Evolutionary conservation across 345 rosid species (phyloP).

Genomic region (Balakata baccata): DNA sequence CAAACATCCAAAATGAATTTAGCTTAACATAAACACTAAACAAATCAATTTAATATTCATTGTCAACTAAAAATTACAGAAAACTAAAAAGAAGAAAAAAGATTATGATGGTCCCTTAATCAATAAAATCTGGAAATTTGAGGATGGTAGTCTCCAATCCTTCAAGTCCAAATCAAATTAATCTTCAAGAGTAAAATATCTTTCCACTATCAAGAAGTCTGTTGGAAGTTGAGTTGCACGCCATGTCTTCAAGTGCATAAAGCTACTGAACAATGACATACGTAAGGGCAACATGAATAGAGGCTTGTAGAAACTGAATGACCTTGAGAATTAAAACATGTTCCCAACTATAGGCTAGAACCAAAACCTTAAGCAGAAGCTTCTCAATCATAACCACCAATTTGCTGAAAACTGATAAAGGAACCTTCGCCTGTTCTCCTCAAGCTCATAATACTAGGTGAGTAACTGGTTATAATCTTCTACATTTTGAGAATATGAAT

Average conservation of each 20-base stretch:
- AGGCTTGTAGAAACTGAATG: conserved; percentile 22
- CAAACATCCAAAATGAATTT: no score
- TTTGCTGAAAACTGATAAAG: conserved; percentile 45
- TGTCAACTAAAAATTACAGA: no score
- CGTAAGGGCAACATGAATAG: conserved; percentile 45
- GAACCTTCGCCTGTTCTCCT: conserved; percentile 51
- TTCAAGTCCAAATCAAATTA: no score
- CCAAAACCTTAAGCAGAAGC: conserved; percentile 36
- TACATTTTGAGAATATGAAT: conserved; percentile 24
- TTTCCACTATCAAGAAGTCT: no score
- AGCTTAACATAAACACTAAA: no score
- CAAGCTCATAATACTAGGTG: conserved; percentile 54
- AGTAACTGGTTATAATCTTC: conserved; percentile 48
- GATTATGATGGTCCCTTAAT: no score
- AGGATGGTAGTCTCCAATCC: no score
- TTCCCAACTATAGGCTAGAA: conserved; percentile 29
- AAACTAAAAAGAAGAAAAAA: no score
- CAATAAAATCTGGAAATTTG: no score
- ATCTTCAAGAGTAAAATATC: no score
- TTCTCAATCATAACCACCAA: conserved; percentile 39
- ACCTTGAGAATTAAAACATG: conserved; percentile 29
- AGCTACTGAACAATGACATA: conserved; percentile 26
- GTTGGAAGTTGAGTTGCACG: no score
- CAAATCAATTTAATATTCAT: no score
- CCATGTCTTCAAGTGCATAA: conserved; percentile 41